Evolutionary conservation across 768 basidiomycete genomes (phyloP), one percentile per base, ranked within the genome.

Genomic region (Tulasnella sp.): DNA sequence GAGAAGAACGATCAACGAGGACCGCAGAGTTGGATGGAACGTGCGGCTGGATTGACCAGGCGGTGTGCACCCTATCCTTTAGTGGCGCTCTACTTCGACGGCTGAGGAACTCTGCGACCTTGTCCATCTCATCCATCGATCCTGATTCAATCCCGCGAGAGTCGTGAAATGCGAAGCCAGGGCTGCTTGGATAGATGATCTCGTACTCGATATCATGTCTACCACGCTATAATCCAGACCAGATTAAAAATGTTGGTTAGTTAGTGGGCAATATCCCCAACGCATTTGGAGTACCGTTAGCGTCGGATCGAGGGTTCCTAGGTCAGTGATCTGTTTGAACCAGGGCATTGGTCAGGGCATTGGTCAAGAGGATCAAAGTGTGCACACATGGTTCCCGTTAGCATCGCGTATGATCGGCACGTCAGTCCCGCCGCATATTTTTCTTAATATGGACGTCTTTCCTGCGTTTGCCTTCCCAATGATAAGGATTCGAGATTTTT

Each of bases 71-170:
- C 32, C 69, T n/a, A 70, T 27, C 73, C 59, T 15, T 65, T 45
- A 15, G 34, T 38, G 7, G 7, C 0, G 70, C 52, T 9, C 59
- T 48, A 1, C n/a, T 61, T 1, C 51, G 43, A 3, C 63, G 63
- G 0, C 54, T 21, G 11, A 77, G 67, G 63, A 77, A 76, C 1
- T 51, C 45, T 49, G 62, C 65, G 23, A 75, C 69, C 7, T 56
- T 65, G 1, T 67, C 54, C 2, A 74, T 56, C 59, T 76, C 70
- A 2, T 64, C 60, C 0, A 23, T 64, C 1, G 62, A 64, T 3
- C 75, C 75, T 19, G 72, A 61, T 64, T 76, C 73, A 51, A 76
- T 74, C 3, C 74, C 75, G 45, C 67, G 58, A 19, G 75, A 76
- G 58, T 76, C 75, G 41, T 76, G 75, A 58, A 76, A 75, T 21